Base-by-base conservation (phyloP, 345 rosid species). In the Brassica incana region DNA sequence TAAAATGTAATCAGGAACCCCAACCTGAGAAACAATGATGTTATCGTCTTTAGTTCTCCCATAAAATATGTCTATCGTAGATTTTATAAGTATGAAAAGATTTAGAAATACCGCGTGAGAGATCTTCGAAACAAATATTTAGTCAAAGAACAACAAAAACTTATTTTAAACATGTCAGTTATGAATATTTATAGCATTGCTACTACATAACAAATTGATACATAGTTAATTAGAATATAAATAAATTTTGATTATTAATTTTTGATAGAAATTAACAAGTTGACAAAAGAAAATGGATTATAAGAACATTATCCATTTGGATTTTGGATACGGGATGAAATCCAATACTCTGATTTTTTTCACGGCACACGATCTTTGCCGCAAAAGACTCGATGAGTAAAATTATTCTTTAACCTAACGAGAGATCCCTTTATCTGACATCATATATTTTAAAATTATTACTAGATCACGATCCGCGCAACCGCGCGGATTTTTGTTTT, bases 391-490 rank as follows among this genome's bases (percentile, higher is more conserved):
- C 72, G 5, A 35, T 52, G 81, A 50, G 75, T 71, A 33, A 71
- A 71, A 7, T 59, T 50, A 32, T 62, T 71, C 14, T 35, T 75
- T 66, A 77, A 71, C 72, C 61, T 78, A 54, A 71, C 2, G 65
- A 71, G 48, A 27, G 50, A 71, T 65, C 60, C 64, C 32, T 78
- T 56, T 43, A 72, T 78, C 67, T 78, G 81, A 65, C 72, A 78
- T 78, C 77, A 71, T 61, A 65, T 50, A 20, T n/a, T 36, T n/a
- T 18, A 32, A 0, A 54, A 65, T 54, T 29, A 40, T 65, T 66
- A 20, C 23, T 20, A 20, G 23, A 20, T 20, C 23, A 20, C 23
- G 1, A 20, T 20, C 23, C 23, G 23, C 23, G 23, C 23, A 20
- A 20, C 23, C 23, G 23, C 23, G 23, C 23, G 1, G 23, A 20